Evolutionary conservation across 164 flowering plant species (phyloP).

Genomic region (Magnolia changhungtana): DNA sequence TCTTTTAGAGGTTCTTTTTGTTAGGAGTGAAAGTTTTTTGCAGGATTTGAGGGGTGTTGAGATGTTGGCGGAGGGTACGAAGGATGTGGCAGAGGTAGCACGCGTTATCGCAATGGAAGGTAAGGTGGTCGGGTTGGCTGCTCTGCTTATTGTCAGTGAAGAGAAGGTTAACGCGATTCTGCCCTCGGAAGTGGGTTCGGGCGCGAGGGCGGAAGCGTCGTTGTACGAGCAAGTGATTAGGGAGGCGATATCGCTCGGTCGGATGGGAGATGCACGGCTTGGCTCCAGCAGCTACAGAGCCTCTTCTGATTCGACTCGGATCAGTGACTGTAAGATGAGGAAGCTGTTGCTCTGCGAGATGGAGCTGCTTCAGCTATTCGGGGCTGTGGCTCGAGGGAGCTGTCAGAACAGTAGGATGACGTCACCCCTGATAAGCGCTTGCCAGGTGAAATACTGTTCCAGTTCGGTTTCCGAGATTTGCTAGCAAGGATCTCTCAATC

Average conservation of each 20-base stretch:
- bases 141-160: constrained; percentile 40
- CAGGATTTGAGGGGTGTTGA: constrained; percentile 46
- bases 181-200: constrained; percentile 17
- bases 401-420: constrained; percentile 23
- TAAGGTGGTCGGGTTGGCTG: constrained; percentile 30
- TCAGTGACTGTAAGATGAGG: constrained; percentile 22
- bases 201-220: constrained; percentile 24
- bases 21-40: not conserved
- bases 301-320: not conserved
- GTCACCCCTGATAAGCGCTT: constrained; percentile 39
- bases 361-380: constrained; percentile 55
- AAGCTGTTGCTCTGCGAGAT: constrained; percentile 43
- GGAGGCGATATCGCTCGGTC: constrained; percentile 35
- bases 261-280: constrained; percentile 6
- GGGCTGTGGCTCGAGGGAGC: constrained; percentile 22
- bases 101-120: constrained; percentile 36
- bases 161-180: constrained; percentile 31
- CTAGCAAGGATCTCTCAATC: too few species aligned
- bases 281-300: constrained; percentile 6
- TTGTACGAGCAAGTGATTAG: constrained; percentile 43
- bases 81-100: constrained; percentile 37
- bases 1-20: not conserved
- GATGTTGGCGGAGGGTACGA: constrained; percentile 42
- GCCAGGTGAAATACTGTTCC: constrained; percentile 28
- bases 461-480: too few species aligned